These are phyloP conservation scores for Trichoderma sp. DNA, from an alignment of 2,329 filamentous ascomycete genomes.

Conservation along the genomic window DNA sequence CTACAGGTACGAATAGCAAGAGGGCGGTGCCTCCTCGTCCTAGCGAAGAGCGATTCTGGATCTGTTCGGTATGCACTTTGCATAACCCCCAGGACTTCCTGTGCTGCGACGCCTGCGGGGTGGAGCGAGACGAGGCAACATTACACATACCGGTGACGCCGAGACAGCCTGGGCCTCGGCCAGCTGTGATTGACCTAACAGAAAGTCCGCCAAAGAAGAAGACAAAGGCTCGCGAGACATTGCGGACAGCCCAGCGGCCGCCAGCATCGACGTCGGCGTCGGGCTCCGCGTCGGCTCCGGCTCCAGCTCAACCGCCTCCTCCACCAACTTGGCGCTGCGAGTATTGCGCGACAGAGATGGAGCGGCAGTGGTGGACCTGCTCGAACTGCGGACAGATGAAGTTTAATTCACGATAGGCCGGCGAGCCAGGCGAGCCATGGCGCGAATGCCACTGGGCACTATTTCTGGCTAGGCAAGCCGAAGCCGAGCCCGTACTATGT, in stretches of 20 bases:
- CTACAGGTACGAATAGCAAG: background rate
- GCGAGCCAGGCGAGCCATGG: too few species aligned
- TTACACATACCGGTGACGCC: conserved; percentile 18
- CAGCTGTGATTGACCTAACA: conserved; percentile 35
- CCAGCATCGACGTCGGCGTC: conserved; percentile 12
- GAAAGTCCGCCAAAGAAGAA: conserved; percentile 28
- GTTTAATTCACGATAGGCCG: conserved; percentile 39
- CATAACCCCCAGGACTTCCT: conserved; percentile 50
- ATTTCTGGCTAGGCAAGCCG: background rate
- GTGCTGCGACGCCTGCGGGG: conserved; percentile 56
- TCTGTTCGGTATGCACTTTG: conserved; percentile 55
- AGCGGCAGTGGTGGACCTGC: conserved; percentile 57
- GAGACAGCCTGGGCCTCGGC: conserved; percentile 18
- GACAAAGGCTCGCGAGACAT: conserved; percentile 1
- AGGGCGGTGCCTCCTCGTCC: background rate
- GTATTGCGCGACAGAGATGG: conserved; percentile 50
- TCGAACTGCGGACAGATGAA: conserved; percentile 54
- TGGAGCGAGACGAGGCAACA: conserved; percentile 34
- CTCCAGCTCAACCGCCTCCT: conserved; percentile 20
- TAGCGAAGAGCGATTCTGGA: conserved; percentile 39
- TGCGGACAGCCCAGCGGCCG: conserved; percentile 18
- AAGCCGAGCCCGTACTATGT: conserved; percentile 2
- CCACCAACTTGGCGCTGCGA: conserved; percentile 48
- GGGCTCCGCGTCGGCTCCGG: conserved; percentile 9
- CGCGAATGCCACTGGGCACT: background rate